Base-by-base conservation (phyloP, 2,329 filamentous ascomycete genomes). In the Phyllosticta citrichinensis region DNA sequence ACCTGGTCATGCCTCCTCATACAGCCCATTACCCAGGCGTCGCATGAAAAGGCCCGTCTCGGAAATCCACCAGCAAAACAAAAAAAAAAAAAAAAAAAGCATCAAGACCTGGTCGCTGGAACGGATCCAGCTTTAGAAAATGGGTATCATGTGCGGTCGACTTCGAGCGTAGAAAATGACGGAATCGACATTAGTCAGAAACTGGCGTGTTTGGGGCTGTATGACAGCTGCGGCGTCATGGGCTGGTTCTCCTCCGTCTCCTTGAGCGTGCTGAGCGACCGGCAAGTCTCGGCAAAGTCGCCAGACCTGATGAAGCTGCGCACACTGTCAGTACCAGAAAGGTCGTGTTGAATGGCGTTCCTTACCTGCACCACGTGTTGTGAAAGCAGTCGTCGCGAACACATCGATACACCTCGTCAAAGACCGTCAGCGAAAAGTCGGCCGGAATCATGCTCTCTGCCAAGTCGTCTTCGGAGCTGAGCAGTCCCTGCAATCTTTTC, bases 371-470 rank as follows among this genome's bases (percentile, higher is more conserved):
- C 85, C 86, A 88, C 0, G 86, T 88, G 67, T 87, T 87, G 14
- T 84, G 86, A 62, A 87, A 73, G 2, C 88, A 84, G 5, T 87
- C 76, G 62, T 87, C 85, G 70, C 86, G 87, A 72, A 88, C 81
- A 65, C 79, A 80, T n/a, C 72, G 71, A 67, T 85, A 79, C 0
- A 84, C 82, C 3, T 73, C 76, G 65, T 87, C 83, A 66, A 88
- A 87, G 2, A 87, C 76, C 0, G 68, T 67, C 3, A 74, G 70
- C 56, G 78, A 73, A 60, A 87, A 87, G 0, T 63, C 71, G 0
- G 72, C 70, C 0, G 83, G 76, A 24, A 83, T 75, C 0, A 76
- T 30, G 22, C 35, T 50, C 19, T 40, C 33, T 11, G 51, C 61
- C 2, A 54, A 47, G 10, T 56, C 47, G n/a, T 53, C 33, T 12